A percentile compares a stretch with the other conserved stretches of the same genome.
phyloP scores from a whole-genome alignment of 1,284 basidiomycete genomes.

The Termitomyces sp. region DNA sequence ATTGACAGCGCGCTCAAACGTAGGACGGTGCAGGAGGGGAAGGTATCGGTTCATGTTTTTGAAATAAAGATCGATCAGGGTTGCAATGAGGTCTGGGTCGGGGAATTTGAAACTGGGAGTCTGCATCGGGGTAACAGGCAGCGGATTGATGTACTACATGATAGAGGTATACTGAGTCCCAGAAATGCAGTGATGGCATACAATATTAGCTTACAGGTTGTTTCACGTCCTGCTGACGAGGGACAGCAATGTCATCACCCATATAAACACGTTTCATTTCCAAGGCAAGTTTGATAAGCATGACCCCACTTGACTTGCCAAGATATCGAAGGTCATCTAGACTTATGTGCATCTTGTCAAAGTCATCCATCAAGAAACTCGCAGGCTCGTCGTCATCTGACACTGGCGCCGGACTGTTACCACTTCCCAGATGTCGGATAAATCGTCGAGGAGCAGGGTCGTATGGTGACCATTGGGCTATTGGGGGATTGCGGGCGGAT shows the following conservation, averaged over 20 bases:
- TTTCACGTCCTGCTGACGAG: neutral
- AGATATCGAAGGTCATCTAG: slow-evolving; percentile 41
- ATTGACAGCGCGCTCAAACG: slow-evolving; percentile 47
- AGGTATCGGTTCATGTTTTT: slow-evolving; percentile 41
- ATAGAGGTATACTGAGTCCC: neutral
- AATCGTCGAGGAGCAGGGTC: slow-evolving; percentile 8
- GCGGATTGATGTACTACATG: slow-evolving; percentile 1
- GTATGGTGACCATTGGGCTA: neutral
- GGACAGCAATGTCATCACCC: neutral
- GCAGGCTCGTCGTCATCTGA: slow-evolving; percentile 7
- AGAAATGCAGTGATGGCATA: neutral
- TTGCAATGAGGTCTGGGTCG: slow-evolving; percentile 39
- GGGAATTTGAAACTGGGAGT: slow-evolving; percentile 29
- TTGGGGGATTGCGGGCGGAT: neutral
- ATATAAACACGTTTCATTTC: slow-evolving; percentile 10
- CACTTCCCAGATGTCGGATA: slow-evolving; percentile 9
- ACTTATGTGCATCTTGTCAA: slow-evolving; percentile 9
- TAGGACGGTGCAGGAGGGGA: slow-evolving; percentile 58
- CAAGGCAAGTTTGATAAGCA: slow-evolving; percentile 49
- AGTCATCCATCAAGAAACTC: slow-evolving; percentile 8
- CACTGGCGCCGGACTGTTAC: neutral
- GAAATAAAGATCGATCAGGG: slow-evolving; percentile 59
- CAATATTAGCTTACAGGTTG: neutral
- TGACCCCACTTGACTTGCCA: slow-evolving; percentile 56
- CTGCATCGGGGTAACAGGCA: neutral